Percentiles rank a stretch among this genome's conserved stretches.
phyloP scores from a whole-genome alignment of 2,329 filamentous ascomycete species.

The Fusarium brachygibbosum region DNA sequence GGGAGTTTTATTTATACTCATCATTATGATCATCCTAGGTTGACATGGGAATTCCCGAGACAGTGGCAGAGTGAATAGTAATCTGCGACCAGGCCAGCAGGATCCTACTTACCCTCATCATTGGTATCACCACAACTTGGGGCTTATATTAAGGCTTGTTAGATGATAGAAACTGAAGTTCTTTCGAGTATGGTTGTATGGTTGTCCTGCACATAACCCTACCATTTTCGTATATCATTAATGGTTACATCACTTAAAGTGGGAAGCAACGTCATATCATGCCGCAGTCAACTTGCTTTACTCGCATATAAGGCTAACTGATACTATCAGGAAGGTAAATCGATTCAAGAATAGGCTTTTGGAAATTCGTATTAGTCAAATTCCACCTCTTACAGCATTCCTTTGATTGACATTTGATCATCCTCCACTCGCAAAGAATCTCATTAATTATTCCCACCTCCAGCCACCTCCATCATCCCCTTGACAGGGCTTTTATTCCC shows the following conservation, averaged over 20 bases:
- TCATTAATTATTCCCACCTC: slow-evolving; percentile 23
- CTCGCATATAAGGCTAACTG: slow-evolving; percentile 18
- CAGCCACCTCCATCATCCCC: slow-evolving; percentile 35
- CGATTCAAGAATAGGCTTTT: not conserved
- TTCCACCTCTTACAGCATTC: slow-evolving; percentile 25
- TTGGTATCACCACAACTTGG: not conserved
- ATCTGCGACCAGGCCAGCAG: not conserved
- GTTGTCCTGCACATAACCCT: not conserved
- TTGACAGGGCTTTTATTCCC: slow-evolving; percentile 29
- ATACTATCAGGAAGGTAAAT: not conserved
- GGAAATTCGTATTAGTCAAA: slow-evolving; percentile 8
- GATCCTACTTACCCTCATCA: not conserved
- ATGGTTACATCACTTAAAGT: slow-evolving; percentile 20
- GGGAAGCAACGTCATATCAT: slow-evolving; percentile 33
- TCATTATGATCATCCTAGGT: slow-evolving; percentile 11
- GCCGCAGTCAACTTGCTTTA: slow-evolving; percentile 3
- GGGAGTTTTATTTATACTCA: not conserved
- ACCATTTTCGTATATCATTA: not conserved
- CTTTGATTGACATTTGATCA: slow-evolving; percentile 22
- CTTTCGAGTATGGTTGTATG: not conserved
- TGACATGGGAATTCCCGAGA: slow-evolving; percentile 12
- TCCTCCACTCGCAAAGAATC: slow-evolving; percentile 4
- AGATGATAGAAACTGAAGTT: not conserved
- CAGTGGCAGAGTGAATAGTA: not conserved
- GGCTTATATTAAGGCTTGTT: not conserved